Percentiles rank a stretch among this genome's conserved stretches.
Evolutionary conservation across 108 stramenopile species (phyloP).

Genomic region (Nitzschia inconspicua): DNA sequence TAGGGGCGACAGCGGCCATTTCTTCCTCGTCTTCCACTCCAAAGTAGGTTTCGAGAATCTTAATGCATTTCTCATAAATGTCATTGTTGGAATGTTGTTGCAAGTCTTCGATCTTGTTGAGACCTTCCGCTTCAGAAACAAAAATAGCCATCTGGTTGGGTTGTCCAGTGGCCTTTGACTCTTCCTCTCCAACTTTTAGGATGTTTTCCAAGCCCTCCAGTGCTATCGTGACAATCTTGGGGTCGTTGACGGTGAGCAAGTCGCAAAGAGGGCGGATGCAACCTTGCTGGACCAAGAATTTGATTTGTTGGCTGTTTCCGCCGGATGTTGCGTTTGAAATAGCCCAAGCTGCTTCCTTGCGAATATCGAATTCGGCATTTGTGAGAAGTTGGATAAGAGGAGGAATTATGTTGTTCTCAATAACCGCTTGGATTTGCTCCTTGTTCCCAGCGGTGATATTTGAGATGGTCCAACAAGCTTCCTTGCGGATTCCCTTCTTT

Average conservation of each 20-base stretch:
- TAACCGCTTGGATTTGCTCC: slow-evolving; percentile 97
- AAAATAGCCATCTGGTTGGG: slow-evolving; percentile 91
- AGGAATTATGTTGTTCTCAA: slow-evolving; percentile 94
- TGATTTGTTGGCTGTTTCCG: slow-evolving; percentile 92
- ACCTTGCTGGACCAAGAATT: slow-evolving; percentile 90
- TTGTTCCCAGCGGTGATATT: slow-evolving; percentile 99
- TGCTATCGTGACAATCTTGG: slow-evolving; percentile 96
- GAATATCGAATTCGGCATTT: slow-evolving; percentile 97
- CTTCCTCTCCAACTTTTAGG: slow-evolving; percentile 93
- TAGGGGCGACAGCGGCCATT: slow-evolving; percentile 65
- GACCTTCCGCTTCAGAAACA: slow-evolving; percentile 92
- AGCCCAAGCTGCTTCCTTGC: slow-evolving; percentile 99
- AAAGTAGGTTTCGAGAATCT: slow-evolving; percentile 92
- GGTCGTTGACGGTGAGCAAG: slow-evolving; percentile 85
- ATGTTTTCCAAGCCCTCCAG: slow-evolving; percentile 99
- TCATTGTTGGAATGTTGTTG: slow-evolving; percentile 94
- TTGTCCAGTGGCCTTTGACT: slow-evolving; percentile 65
- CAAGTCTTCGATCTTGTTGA: slow-evolving; percentile 91
- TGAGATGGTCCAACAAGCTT: slow-evolving; percentile 99
- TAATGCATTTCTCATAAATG: slow-evolving; percentile 89
- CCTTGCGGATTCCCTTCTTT: slow-evolving; percentile 99
- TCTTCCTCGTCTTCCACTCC: slow-evolving; percentile 92
- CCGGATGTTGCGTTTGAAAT: slow-evolving; percentile 98
- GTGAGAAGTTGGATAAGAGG: slow-evolving; percentile 90
- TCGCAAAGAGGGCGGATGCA: slow-evolving; percentile 95